A percentile compares a stretch with the other conserved stretches of the same genome.
Evolutionary conservation across 2,329 filamentous ascomycete species (phyloP).

Genomic region (Trichoderma sp.): DNA sequence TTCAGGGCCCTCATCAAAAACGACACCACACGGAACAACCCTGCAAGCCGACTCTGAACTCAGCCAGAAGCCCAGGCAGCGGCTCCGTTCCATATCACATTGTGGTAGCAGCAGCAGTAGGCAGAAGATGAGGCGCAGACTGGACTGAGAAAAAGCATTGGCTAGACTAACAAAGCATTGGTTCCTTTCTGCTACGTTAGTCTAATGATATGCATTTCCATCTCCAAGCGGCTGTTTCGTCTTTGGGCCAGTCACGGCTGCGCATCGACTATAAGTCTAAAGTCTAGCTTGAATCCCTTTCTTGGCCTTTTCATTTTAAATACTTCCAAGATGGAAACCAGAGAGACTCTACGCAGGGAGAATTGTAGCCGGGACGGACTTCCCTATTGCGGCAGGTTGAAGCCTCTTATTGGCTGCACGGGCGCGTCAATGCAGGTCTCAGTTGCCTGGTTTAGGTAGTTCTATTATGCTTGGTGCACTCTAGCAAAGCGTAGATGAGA

Average conservation of each 20-base stretch:
- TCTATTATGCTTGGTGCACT: not conserved
- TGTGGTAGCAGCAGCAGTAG: not conserved
- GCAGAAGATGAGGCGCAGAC: not conserved
- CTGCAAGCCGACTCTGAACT: slow-evolving; percentile 23
- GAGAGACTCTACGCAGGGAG: not conserved
- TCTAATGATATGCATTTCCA: not conserved
- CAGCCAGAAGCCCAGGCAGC: slow-evolving; percentile 16
- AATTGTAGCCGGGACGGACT: not conserved
- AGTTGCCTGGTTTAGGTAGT: not conserved
- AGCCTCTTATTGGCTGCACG: slow-evolving; percentile 21
- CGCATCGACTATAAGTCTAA: not conserved
- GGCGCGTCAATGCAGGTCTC: slow-evolving; percentile 5
- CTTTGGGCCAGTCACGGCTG: slow-evolving; percentile 1
- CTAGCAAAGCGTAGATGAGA: not conserved
- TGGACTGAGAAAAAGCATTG: not conserved
- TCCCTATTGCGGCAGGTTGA: slow-evolving; percentile 16
- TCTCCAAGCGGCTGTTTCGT: not conserved
- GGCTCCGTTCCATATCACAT: slow-evolving; percentile 8
- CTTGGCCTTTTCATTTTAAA: not conserved
- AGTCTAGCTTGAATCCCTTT: not conserved
- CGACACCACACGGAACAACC: slow-evolving; percentile 15
- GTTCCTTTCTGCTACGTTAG: not conserved
- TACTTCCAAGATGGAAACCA: not conserved
- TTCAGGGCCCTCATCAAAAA: not conserved
- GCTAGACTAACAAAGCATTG: not conserved